A percentile compares a stretch with the other conserved stretches of the same genome.
Conservation (phyloP, 169 alveolate species). For the Plasmodium gonderi region DNA sequence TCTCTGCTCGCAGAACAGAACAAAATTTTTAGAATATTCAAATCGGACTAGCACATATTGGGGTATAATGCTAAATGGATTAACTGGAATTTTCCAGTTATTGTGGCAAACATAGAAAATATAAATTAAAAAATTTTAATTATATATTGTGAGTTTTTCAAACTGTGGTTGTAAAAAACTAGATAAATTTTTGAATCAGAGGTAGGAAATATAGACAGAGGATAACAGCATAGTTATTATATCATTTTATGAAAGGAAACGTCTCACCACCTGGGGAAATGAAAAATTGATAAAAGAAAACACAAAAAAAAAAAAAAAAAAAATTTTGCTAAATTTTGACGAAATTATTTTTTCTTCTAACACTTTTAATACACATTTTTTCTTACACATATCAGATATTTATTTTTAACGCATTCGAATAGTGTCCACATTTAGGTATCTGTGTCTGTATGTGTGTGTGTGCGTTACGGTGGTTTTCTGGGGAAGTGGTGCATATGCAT, state of each 20-base stretch:
- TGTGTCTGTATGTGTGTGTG: background rate
- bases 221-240: background rate
- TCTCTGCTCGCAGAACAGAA: background rate
- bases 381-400: background rate
- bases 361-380: background rate
- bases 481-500: background rate
- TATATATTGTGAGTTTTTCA: background rate
- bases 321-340: background rate
- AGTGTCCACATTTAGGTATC: background rate
- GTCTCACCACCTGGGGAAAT: background rate
- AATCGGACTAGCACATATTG: too few relatives aligned
- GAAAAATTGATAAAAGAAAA: too few relatives aligned
- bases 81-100: too few relatives aligned
- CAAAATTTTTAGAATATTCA: background rate
- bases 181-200: too few relatives aligned
- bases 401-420: background rate
- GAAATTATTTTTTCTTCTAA: background rate
- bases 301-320: background rate
- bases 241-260: background rate
- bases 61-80: too few relatives aligned
- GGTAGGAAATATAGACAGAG: background rate
- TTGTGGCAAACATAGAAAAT: background rate
- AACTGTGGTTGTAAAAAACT: too few relatives aligned
- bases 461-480: background rate
- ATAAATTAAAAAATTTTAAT: background rate